A percentile compares a stretch with the other conserved stretches of the same genome.
Conservation (phyloP, 768 basidiomycete genomes). For the Trametes gibbosa region DNA sequence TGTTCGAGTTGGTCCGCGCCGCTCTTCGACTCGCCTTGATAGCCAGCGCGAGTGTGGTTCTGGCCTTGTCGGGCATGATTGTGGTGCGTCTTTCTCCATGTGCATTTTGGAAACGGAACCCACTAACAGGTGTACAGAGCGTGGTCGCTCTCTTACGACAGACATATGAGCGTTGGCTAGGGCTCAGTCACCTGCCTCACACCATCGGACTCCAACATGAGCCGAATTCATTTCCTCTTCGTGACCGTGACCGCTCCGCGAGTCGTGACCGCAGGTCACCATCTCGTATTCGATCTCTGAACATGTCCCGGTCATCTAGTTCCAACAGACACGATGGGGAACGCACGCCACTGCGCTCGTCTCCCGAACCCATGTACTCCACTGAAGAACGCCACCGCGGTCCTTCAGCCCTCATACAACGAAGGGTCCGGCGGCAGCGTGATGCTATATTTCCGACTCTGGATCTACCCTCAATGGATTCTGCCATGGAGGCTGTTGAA, state of each 20-base stretch:
- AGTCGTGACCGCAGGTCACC: not conserved
- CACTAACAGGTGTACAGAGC: not conserved
- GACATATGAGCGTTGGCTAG: not conserved
- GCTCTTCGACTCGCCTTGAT: not conserved
- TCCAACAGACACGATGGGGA: no score
- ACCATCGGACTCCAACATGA: not conserved
- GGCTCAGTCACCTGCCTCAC: not conserved
- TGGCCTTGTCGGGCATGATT: constrained; percentile 5
- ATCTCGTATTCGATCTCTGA: not conserved
- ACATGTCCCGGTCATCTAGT: not conserved
- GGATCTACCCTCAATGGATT: not conserved
- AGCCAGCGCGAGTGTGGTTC: constrained; percentile 6
- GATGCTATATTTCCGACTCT: not conserved
- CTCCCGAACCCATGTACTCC: constrained; percentile 2
- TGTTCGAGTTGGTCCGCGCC: constrained; percentile 4
- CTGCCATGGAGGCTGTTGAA: constrained; percentile 5
- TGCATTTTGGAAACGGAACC: no score
- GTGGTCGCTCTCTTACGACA: constrained; percentile 1
- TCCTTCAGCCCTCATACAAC: not conserved
- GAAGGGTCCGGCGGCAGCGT: not conserved
- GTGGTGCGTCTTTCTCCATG: not conserved
- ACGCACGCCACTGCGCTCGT: not conserved
- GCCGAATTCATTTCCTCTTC: not conserved
- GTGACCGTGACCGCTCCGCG: not conserved
- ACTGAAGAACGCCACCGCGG: not conserved